These are phyloP conservation scores for Pyrenula aspistea DNA, from an alignment of 495 filamentous ascomycete genomes.

Conservation along the genomic window DNA sequence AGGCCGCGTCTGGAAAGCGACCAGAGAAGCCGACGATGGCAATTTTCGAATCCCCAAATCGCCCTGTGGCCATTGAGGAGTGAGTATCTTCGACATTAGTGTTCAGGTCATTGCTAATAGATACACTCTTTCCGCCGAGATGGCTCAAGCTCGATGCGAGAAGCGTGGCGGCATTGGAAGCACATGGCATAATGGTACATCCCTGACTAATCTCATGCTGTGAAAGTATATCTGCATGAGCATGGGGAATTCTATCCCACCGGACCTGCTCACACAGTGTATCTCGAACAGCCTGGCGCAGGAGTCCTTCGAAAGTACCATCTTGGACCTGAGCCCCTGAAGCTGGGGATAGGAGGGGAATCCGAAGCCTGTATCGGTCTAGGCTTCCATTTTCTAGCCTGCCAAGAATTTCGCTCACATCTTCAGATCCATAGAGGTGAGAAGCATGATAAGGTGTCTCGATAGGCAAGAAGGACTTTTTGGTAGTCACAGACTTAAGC, in stretches of 20 bases:
- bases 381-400: neutral
- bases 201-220: conserved; percentile 6
- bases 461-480: conserved; percentile 31
- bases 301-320: conserved; percentile 32
- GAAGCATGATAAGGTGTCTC: conserved; percentile 53
- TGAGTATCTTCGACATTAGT: neutral
- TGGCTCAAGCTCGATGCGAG: neutral
- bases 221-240: conserved; percentile 26
- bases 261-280: conserved; percentile 45
- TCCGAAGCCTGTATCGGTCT: conserved; percentile 28
- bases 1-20: conserved; percentile 12
- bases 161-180: conserved; percentile 23
- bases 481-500: neutral
- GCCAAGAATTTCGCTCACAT: conserved; percentile 33
- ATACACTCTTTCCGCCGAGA: neutral
- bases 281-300: conserved; percentile 42
- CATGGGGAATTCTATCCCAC: conserved; percentile 45
- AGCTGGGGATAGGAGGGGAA: conserved; percentile 45
- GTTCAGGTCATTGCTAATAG: neutral
- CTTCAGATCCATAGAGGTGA: conserved; percentile 38
- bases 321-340: conserved; percentile 34
- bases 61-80: conserved; percentile 9
- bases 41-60: conserved; percentile 12
- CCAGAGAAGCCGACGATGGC: conserved; percentile 18
- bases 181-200: neutral